phyloP scores from a whole-genome alignment of 1,139 yeast genomes.

The Debaryomyces nepalensis region DNA sequence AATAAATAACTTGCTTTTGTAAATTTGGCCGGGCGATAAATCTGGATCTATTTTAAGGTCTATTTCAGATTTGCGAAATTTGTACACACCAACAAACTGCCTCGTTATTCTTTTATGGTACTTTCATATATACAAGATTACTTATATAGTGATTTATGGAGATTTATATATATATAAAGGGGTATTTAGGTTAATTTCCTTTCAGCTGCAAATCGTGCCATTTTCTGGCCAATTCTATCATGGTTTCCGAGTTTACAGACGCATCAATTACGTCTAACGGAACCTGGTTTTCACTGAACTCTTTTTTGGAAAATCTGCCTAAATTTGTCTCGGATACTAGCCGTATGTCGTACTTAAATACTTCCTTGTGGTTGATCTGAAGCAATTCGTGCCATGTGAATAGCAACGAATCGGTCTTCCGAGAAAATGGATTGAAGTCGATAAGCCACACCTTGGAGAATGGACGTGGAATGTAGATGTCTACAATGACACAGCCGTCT shows the following conservation, averaged over 20 bases:
- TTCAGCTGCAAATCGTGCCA: constrained; percentile 41
- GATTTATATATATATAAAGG: too few species aligned
- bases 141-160: too few species aligned
- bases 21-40: not conserved
- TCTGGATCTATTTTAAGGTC: not conserved
- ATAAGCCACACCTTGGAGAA: constrained; percentile 65
- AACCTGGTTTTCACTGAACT: constrained; percentile 87
- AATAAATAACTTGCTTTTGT: not conserved
- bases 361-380: constrained; percentile 23
- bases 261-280: constrained; percentile 93
- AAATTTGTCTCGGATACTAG: constrained; percentile 69
- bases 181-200: not conserved
- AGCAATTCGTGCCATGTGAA: constrained; percentile 85
- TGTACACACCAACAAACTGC: too few species aligned
- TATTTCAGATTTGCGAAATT: constrained; percentile 3
- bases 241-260: constrained; percentile 61
- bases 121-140: not conserved
- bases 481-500: constrained; percentile 67
- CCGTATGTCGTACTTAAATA: constrained; percentile 48
- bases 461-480: constrained; percentile 81
- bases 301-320: constrained; percentile 76
- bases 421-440: constrained; percentile 84
- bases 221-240: constrained; percentile 66
- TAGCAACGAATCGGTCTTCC: constrained; percentile 74
- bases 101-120: not conserved